Base-by-base conservation (phyloP, 177 flowering plant genomes). In the Tripterygium wilfordii region DNA sequence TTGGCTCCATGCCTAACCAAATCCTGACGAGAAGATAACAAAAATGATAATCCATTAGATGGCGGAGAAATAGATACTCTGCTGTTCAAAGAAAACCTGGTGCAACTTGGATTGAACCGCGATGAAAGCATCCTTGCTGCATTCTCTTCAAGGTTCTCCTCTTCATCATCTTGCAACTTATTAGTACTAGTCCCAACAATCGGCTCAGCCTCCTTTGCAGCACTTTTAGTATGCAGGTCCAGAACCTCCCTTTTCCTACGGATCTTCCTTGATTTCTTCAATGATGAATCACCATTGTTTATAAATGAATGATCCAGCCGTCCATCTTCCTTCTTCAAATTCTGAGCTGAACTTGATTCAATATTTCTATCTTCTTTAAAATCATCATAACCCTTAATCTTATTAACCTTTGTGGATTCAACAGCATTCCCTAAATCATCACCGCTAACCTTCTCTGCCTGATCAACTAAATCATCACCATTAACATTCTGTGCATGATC, bases 81-180 rank as follows among this genome's bases (percentile, higher is more conserved):
- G 32, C 56, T 35, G 29, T 72, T 77, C 24, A 75, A 66, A 42
- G 77, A 57, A 67, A 76, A 77, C 9, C 77, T 79, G 6, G 85
- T 82, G 40, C 82, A 87, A 54, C 70, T 83, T 5, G 99, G 94
- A 61, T 92, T 88, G 69, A 92, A 92, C 56, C 97, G 70, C 42
- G 99, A 90, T 2, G 92, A 90, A 18, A 94, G 88, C 99, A 94
- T 94, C 77, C 79, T 87, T 5, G 97, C 97, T 33, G 99, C 99
- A 80, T 94, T 94, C 58, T 79, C 82, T 56, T 94, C 99, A 44
- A 94, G 95, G 55, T 90, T 85, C 57, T 89, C 92, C 59, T 87
- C 95, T 58, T 85, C 87, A 9, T 78, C 90, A 32, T 73, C 88
- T 17, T 36, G 70, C 49, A 60, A 48, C 39, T 56, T 60, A 19